Evolutionary conservation across 768 basidiomycete species (phyloP), one percentile per base, ranked within the genome.

Genomic region (Trametes cinnabarina): DNA sequence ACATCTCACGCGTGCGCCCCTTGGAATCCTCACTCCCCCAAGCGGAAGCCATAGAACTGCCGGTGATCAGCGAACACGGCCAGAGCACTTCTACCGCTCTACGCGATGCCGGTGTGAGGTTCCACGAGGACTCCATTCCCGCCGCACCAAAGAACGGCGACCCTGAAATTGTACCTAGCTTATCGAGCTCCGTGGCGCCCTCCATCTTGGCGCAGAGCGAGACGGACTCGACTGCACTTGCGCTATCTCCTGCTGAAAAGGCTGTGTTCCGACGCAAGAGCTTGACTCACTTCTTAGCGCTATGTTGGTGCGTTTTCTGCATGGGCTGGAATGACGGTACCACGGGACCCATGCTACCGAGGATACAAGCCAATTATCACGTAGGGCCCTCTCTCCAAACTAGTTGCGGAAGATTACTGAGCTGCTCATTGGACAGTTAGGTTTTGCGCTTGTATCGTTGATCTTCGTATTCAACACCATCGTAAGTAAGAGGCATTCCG

Each of bases 291-390:
- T 81, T 85, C 55, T 58, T 71, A 20, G 68, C 84, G 1, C 71
- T 85, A 32, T 87, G 84, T 61, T 82, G 74, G 71, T 73, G 75
- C 19, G 48, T 86, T 46, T 85, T 85, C 59, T 70, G 88, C 8
- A 78, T 77, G 22, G 91, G 91, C 20, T 92, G 89, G 88, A 89
- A 87, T 63, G 90, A 91, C 68, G 86, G 84, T 12, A 79, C 84
- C 0, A 82, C 82, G 12, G 91, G 91, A 2, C 88, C 91, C 0
- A 71, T 94, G 25, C 72, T 93, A 3, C 90, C 88, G 2, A 77
- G 83, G 9, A 84, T 93, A 37, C 88, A 88, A 66, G 69, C 71
- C 4, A 77, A 80, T 67, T 82, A 80, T 66, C 72, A 74, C 62
- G 81, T 80, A 60, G 23, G 51, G n/a, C 30, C 30, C 12, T 6